Evolutionary conservation across 176 grass and related monocot species (phyloP).

Genomic region (Stipa capillata): DNA sequence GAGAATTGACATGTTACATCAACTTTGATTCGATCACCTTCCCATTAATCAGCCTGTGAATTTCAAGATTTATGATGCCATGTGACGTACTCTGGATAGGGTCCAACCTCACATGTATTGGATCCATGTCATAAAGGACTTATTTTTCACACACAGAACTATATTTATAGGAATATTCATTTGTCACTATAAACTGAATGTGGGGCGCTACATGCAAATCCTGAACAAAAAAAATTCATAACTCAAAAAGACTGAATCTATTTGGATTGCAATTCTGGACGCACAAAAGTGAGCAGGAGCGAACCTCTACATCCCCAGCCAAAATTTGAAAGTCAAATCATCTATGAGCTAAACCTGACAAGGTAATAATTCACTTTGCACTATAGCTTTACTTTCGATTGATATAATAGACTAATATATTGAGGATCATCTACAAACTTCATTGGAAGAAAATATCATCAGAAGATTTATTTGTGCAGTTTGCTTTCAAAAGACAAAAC

Average conservation of each 20-base stretch:
- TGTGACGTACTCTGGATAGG: too few relatives aligned
- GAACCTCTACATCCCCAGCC: background rate
- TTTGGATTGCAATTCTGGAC: too few relatives aligned
- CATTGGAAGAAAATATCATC: background rate
- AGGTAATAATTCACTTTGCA: background rate
- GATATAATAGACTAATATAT: background rate
- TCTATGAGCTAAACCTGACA: background rate
- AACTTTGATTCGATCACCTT: background rate
- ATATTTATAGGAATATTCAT: background rate
- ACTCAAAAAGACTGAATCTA: too few relatives aligned
- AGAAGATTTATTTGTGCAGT: background rate
- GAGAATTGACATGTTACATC: background rate
- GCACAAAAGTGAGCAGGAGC: too few relatives aligned
- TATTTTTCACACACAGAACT: too few relatives aligned
- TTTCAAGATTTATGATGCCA: background rate
- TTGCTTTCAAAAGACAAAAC: constrained; percentile 4
- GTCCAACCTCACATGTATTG: too few relatives aligned
- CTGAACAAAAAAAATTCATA: background rate
- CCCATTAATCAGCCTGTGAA: background rate
- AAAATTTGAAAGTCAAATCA: background rate
- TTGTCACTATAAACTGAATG: background rate
- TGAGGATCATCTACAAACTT: background rate
- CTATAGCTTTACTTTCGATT: background rate
- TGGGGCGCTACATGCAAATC: background rate
- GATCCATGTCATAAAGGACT: too few relatives aligned